Evolutionary conservation across 345 rosid species (phyloP), one percentile per base, ranked within the genome.

Genomic region (Pugionium dolabratum): DNA sequence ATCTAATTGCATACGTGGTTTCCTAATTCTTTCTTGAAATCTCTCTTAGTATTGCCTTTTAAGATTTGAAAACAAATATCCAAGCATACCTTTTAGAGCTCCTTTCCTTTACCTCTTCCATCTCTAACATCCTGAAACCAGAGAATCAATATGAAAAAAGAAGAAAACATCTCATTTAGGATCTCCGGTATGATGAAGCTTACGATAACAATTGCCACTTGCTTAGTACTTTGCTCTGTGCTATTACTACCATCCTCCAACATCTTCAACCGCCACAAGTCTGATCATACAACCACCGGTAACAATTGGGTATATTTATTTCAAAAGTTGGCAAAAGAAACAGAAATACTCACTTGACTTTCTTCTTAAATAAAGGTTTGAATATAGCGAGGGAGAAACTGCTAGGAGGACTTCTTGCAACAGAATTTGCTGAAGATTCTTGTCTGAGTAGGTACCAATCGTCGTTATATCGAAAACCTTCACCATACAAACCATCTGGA

Each of bases 401-500:
- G 28, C 62, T 65, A 1, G 75, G 82, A 59, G 92, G 89, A n/a
- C 82, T 84, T 66, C 79, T 86, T 34, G 54, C 82, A 3, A 28
- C 71, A 45, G 84, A 67, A 8, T 78, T 82, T 41, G 81, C 82
- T 64, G 77, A 81, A 39, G 50, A 40, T 18, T 78, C 83, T 67
- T 84, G 93, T 63, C 37, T 62, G 34, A 84, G 93, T 71, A 75
- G 90, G 67, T 73, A 77, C 25, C 43, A 76, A 31, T 83, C 88
- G 0, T 75, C 33, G 35, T 67, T 55, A 11, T 40, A 40, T 40
- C 77, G 77, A 44, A 83, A 77, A 66, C 61, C 62, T 66, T 67
- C 67, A 32, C 51, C 39, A 4, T 70, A 79, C 60, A 79, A 60
- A 43, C 85, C 90, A 18, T 82, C 85, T 42, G 41, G 52, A 29